Base-by-base conservation (phyloP, 306 rosid species). In the Glycine latifolia region DNA sequence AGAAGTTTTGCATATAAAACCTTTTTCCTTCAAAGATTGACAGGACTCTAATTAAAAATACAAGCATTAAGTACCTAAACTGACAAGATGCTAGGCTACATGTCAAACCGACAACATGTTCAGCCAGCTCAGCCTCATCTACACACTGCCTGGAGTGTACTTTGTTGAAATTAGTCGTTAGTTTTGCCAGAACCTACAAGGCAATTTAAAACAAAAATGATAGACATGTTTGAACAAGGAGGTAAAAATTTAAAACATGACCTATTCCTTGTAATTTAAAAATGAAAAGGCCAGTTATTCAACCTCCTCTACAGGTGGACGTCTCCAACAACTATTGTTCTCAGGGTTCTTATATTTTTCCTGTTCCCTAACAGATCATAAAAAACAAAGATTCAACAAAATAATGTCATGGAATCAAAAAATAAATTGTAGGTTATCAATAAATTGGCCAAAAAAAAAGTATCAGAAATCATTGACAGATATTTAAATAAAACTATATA, bases 91-190 rank as follows among this genome's bases (percentile, higher is more conserved):
- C 97, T 67, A 95, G 77, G 86, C 94, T 91, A 84, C 86, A 71
- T 7, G 97, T 95, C 93, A 95, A 88, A 81, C 97, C 97, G 86
- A 83, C 97, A 83, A 93, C 89, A 86, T 93, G 99, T 71, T 95
- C 99, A 67, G 99, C 95, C 75, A 93, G 82, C 85, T 95, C 99
- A 79, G 97, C 95, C 85, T 95, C 99, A 72, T 95, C 99, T 61
- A 89, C 85, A 77, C 99, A 93, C 83, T 81, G 97, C 89, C 99
- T 91, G 83, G 97, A 95, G 77, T 89, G 97, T 69, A 91, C 94
- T 85, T 88, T 93, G 66, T 58, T 58, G 73, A 91, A 91, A 81
- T 89, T 92, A 71, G 94, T 89, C 7, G 91, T 81, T 80, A 95
- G 71, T 73, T 90, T 93, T 62, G 98, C 99, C 81, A 93, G 82